A percentile compares a stretch with the other conserved stretches of the same genome.
Conservation (phyloP, 345 rosid species). For the Gynandropsis gynandra region DNA sequence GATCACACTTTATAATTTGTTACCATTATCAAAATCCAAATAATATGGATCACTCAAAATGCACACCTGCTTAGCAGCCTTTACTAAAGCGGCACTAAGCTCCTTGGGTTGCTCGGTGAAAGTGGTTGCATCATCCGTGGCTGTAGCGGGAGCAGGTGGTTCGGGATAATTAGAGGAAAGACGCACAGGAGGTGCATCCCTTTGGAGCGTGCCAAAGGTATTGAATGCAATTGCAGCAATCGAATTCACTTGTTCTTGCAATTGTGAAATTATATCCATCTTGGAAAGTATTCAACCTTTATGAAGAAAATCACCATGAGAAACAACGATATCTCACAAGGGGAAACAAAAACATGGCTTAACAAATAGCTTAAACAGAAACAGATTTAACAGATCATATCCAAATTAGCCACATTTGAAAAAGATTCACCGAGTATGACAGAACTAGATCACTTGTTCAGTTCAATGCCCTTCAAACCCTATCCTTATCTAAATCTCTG, state of each 20-base stretch:
- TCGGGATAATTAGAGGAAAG: conserved; percentile 81
- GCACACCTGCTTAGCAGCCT: conserved; percentile 85
- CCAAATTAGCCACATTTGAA: too few relatives aligned
- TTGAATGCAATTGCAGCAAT: conserved; percentile 71
- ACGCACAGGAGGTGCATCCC: conserved; percentile 80
- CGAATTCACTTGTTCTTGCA: conserved; percentile 81
- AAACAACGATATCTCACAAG: neutral
- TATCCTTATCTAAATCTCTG: too few relatives aligned
- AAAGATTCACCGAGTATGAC: too few relatives aligned
- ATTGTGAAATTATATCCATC: conserved; percentile 91
- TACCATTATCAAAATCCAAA: too few relatives aligned
- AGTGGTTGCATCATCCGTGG: conserved; percentile 46
- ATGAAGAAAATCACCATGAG: neutral
- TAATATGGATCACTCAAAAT: neutral
- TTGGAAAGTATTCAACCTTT: conserved; percentile 1
- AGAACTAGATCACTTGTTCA: too few relatives aligned
- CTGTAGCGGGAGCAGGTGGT: conserved; percentile 45
- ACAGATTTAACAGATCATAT: too few relatives aligned
- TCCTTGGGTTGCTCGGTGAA: conserved; percentile 65
- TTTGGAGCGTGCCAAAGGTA: conserved; percentile 68
- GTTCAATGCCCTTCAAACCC: too few relatives aligned
- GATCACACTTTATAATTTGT: too few relatives aligned
- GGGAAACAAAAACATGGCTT: too few relatives aligned
- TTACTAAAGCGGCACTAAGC: conserved; percentile 75
- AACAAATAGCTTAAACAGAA: too few relatives aligned